Evolutionary conservation across 2,329 filamentous ascomycete species (phyloP).

Genomic region (Nemania bipapillata): DNA sequence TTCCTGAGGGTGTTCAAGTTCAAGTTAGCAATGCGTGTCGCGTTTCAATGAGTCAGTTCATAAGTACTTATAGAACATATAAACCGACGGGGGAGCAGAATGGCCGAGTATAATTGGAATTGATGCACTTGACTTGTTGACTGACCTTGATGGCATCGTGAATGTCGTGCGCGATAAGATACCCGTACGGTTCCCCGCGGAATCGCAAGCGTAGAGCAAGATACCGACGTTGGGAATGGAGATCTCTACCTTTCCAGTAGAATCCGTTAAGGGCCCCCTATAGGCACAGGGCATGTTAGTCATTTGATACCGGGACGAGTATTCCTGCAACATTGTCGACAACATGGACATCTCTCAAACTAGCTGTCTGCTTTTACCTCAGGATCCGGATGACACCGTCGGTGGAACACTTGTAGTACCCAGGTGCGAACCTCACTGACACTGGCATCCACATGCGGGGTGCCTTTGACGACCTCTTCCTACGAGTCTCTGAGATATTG

Average conservation of each 20-base stretch:
- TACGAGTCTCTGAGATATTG: conserved; percentile 36
- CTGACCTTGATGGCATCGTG: conserved; percentile 41
- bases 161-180: conserved; percentile 44
- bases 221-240: conserved; percentile 41
- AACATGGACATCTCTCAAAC: background rate
- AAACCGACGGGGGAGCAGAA: background rate
- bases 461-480: conserved; percentile 41
- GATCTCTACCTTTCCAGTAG: conserved; percentile 42
- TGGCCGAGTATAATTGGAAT: too few species aligned
- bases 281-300: background rate
- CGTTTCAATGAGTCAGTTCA: background rate
- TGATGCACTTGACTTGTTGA: background rate
- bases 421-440: conserved; percentile 40
- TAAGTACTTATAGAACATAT: background rate
- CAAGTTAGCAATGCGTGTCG: background rate
- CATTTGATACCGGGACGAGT: background rate
- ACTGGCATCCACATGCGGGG: conserved; percentile 40
- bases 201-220: conserved; percentile 41
- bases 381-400: conserved; percentile 43
- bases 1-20: conserved; percentile 2
- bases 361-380: conserved; percentile 27
- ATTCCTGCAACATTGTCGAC: background rate
- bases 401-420: conserved; percentile 42
- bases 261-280: conserved; percentile 33
- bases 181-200: conserved; percentile 41